Base-by-base conservation (phyloP, 805 yeast species). In the Wickerhamomyces bovis region DNA sequence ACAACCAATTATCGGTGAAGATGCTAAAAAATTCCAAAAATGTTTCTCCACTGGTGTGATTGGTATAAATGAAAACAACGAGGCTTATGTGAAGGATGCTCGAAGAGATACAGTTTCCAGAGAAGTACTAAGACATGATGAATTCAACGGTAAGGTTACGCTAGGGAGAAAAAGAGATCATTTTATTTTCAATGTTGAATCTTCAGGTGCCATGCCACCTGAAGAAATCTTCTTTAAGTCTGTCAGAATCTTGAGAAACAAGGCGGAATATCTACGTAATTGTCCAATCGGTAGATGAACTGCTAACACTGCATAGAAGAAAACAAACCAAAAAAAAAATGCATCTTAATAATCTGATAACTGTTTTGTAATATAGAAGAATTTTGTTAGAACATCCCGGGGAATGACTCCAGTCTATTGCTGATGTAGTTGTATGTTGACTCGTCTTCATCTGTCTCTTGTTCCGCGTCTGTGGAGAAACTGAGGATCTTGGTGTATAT, bases 51-150 rank as follows among this genome's bases (percentile, higher is more conserved):
- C 84, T 3, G 99, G 99, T 28, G 99, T 94, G 38, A 77, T 92
- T 63, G 96, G 76, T 33, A 79, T 90, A 49, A 73, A 82, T 60
- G 72, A 72, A 13, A 62, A 75, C 7, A 85, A 78, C 43, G 78
- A 80, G 57, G 98, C 98, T 0, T 78, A 63, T 54, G 96, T 94
- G 13, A 77, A 81, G 52, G 96, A 94, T 68, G 80, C 97, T 3
- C 81, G 99, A 72, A 86, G 81, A 62, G 99, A 94, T 67, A 94
- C 99, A 1, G 99, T 94, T 38, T 88, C 97, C 6, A 80, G 99
- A 68, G 99, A 94, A 68, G 97, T 90, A 12, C 75, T 94, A 57
- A 81, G 99, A 67, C 97, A 94, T 66, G 85, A 81, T 44, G 96
- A 94, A 65, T 94, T 94, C 59, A 74, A 82, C 41, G 95, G 85